A percentile compares a stretch with the other conserved stretches of the same genome.
phyloP scores from a whole-genome alignment of 805 yeast species.

The Candida broadrunensis region DNA sequence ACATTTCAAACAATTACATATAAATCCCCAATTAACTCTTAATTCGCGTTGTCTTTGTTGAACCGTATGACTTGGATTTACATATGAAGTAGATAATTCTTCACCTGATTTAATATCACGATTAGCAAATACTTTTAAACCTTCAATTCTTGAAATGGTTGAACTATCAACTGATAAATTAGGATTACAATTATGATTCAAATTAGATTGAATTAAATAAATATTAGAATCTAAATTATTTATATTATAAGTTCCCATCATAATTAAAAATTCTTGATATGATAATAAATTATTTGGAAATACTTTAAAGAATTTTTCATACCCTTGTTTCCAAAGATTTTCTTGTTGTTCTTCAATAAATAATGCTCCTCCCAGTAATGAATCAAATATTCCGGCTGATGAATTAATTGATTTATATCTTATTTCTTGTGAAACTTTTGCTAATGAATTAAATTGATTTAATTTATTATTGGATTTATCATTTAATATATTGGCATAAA shows the following conservation, averaged over 20 bases:
- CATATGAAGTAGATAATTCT: constrained; percentile 68
- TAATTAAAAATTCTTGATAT: constrained; percentile 55
- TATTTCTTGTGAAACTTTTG: constrained; percentile 63
- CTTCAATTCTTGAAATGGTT: constrained; percentile 42
- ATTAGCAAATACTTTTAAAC: constrained; percentile 59
- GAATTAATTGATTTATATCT: constrained; percentile 60
- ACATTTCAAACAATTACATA: constrained; percentile 67
- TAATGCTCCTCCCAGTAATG: constrained; percentile 49
- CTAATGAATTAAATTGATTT: constrained; percentile 59
- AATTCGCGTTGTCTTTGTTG: constrained; percentile 63
- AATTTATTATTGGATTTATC: constrained; percentile 41
- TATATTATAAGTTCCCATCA: constrained; percentile 71
- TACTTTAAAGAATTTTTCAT: constrained; percentile 44
- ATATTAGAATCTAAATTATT: constrained; percentile 67
- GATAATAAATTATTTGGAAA: constrained; percentile 39
- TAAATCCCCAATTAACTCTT: constrained; percentile 76
- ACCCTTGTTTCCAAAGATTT: constrained; percentile 58
- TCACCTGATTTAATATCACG: constrained; percentile 59
- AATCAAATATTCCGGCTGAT: constrained; percentile 52
- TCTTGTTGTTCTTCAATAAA: constrained; percentile 57
- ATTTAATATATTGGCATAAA: constrained; percentile 44
- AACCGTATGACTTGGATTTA: constrained; percentile 61
- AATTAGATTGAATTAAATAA: constrained; percentile 61
- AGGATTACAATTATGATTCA: constrained; percentile 77
- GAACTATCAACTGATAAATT: constrained; percentile 52